Evolutionary conservation across 345 rosid species (phyloP).

Genomic region (Citrus glauca): DNA sequence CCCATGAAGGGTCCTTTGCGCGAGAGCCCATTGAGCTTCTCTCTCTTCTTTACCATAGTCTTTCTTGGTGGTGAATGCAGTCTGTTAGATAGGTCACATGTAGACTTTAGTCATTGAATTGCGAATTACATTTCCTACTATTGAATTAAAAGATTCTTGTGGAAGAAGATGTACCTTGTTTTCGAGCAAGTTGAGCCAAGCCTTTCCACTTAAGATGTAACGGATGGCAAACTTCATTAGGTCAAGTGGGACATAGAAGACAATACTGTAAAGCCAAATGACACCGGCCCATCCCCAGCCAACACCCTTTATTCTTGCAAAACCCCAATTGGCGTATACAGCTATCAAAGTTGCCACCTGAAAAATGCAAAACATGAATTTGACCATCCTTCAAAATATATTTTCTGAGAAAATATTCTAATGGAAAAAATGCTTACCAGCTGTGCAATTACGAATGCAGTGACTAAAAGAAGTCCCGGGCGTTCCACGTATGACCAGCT

Average conservation of each 20-base stretch:
- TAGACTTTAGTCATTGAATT: neutral
- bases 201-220: slow-evolving; percentile 74
- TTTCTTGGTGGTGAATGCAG: slow-evolving; percentile 87
- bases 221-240: slow-evolving; percentile 70
- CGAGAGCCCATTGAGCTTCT: slow-evolving; percentile 91
- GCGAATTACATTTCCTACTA: neutral
- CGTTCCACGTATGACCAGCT: slow-evolving; percentile 85
- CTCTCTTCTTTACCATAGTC: slow-evolving; percentile 83
- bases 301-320: slow-evolving; percentile 70
- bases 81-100: slow-evolving; percentile 29
- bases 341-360: slow-evolving; percentile 80
- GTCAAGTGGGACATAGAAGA: slow-evolving; percentile 79
- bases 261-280: slow-evolving; percentile 77
- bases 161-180: slow-evolving; percentile 50
- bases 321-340: slow-evolving; percentile 63
- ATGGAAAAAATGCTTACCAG: slow-evolving; percentile 32
- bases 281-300: slow-evolving; percentile 98
- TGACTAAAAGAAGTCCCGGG: slow-evolving; percentile 57
- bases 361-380: neutral
- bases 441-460: slow-evolving; percentile 70
- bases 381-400: neutral
- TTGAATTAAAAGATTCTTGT: neutral
- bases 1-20: slow-evolving; percentile 82
- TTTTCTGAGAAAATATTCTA: neutral
- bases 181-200: slow-evolving; percentile 71